These are phyloP conservation scores for Eimeria acervulina DNA, from an alignment of 169 alveolate species.

Conservation along the genomic window DNA sequence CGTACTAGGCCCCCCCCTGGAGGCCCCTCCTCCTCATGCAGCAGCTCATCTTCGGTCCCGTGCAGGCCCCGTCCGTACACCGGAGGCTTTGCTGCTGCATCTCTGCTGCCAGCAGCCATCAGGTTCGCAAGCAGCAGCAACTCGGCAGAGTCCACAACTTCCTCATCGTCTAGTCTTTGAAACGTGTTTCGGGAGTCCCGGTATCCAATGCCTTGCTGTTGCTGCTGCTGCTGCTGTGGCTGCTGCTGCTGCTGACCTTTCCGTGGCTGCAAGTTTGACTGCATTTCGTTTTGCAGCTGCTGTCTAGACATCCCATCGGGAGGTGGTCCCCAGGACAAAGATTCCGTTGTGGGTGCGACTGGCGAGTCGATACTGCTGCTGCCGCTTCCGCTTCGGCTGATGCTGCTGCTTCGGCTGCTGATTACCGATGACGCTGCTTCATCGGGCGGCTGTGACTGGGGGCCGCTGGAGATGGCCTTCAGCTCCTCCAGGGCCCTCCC, in stretches of 20 bases:
- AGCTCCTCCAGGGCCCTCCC: conserved; percentile 61
- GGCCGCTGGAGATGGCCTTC: conserved; percentile 9
- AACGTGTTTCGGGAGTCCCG: not conserved
- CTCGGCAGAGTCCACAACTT: conserved; percentile 26
- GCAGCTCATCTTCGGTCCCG: conserved; percentile 7
- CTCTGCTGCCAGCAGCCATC: conserved; percentile 35
- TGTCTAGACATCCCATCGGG: not conserved
- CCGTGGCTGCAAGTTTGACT: not conserved
- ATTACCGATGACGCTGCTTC: not conserved
- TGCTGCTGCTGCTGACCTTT: not conserved
- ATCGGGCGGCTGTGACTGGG: not conserved
- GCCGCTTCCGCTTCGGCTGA: conserved; percentile 1
- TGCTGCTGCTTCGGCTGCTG: conserved; percentile 39
- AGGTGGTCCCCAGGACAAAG: not conserved
- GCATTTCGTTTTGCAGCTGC: not conserved
- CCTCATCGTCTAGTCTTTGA: conserved; percentile 23
- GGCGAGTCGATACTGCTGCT: conserved; percentile 3
- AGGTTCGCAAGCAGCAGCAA: conserved; percentile 62
- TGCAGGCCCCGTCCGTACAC: not conserved
- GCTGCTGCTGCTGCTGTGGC: not conserved
- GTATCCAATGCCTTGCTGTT: not conserved
- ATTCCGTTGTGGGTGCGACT: not conserved
- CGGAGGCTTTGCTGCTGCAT: not conserved
- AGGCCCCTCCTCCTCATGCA: conserved; percentile 40
- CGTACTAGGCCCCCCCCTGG: not conserved